These are phyloP conservation scores for Gonium pectorale DNA, from an alignment of 139 green algal species.

Conservation along the genomic window DNA sequence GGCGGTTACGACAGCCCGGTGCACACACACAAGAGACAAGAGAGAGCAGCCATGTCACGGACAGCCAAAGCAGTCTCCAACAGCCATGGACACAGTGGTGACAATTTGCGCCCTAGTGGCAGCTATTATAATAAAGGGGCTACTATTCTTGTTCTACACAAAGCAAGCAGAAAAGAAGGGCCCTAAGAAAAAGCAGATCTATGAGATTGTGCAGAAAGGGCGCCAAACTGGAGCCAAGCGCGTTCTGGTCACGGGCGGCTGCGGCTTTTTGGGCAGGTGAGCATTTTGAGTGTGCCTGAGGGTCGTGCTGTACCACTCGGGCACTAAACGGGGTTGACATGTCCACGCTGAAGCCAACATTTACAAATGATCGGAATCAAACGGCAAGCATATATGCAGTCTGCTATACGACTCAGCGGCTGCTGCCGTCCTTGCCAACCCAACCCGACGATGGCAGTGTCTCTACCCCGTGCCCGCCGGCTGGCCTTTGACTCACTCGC, in stretches of 20 bases:
- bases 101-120: neutral
- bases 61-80: no score
- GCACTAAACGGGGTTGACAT: no score
- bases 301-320: no score
- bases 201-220: constrained; percentile 19
- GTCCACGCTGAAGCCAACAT: no score
- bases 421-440: neutral
- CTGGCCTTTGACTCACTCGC: no score
- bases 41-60: no score
- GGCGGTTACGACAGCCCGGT: no score
- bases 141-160: constrained; percentile 1
- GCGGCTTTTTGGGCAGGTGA: constrained; percentile 31
- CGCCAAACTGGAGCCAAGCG: neutral
- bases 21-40: no score
- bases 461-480: no score
- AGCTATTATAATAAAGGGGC: neutral
- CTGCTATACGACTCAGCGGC: neutral
- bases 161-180: neutral
- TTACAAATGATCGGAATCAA: neutral
- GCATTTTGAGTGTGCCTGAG: no score
- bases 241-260: constrained; percentile 23
- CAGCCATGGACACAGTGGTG: constrained; percentile 6
- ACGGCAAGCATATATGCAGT: no score
- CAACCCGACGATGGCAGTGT: no score
- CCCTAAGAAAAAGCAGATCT: neutral